Evolutionary conservation across 345 rosid genomes (phyloP), one percentile per base, ranked within the genome.

Genomic region (Barbarea vulgaris): DNA sequence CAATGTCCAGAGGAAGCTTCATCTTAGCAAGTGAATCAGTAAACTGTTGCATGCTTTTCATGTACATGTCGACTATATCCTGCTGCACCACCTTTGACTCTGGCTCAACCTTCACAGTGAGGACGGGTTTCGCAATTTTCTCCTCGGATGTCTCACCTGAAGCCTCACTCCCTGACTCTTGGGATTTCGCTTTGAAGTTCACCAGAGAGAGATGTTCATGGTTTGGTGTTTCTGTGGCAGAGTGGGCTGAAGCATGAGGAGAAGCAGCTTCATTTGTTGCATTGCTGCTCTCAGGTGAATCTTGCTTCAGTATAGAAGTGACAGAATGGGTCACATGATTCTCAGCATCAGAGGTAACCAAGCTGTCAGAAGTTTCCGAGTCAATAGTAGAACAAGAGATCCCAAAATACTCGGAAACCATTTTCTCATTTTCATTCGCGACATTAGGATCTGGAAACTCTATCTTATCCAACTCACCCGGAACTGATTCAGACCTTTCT

Each of bases 41-140:
- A 79, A 96, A 96, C 73, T 96, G 97, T 80, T 93, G 99, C 99
- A 96, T 96, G 77, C 99, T 93, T 83, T 96, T 96, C 97, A 91
- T 88, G 80, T 96, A 96, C 96, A 96, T 96, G 82, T 96, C 96
- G 2, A 93, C 98, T 67, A 89, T 85, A 31, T 96, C 99, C 83
- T 96, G 98, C 84, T 96, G 97, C 68, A 89, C 91, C 72, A 89
- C 80, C 60, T 84, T 89, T 69, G 85, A 78, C 83, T 96, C 97
- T 24, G 87, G 88, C 84, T 87, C 98, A 28, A 90, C 48, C 64
- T 84, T 86, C 46, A 86, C 86, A 9, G 71, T 30, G n/a, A 88
- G 74, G 27, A 75, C 66, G 21, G 97, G 91, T 64, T 86, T 89
- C n/a, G 69, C 64, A 57, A 27, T 21, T 44, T 79, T 72, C 68